phyloP scores from a whole-genome alignment of 2,329 filamentous ascomycete species.

The Pestalotiopsis sp. region DNA sequence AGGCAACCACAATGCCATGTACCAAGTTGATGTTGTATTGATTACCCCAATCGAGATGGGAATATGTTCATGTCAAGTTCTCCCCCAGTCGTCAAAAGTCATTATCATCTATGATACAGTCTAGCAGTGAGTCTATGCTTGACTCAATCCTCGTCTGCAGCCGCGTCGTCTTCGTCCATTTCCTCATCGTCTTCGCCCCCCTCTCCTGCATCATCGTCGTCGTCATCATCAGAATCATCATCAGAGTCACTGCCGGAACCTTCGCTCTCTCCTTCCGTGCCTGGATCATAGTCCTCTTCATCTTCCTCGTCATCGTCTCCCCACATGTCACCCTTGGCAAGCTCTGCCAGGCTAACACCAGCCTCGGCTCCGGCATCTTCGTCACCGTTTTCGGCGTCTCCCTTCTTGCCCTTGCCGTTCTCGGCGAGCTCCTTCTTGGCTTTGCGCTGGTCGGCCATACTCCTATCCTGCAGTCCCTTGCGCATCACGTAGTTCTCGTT shows the following conservation, averaged over 20 bases:
- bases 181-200: conserved; percentile 43
- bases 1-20: too few relatives aligned
- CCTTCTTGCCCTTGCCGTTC: conserved; percentile 53
- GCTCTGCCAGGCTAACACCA: conserved; percentile 45
- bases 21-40: too few relatives aligned
- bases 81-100: background rate
- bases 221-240: conserved; percentile 56
- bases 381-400: conserved; percentile 6
- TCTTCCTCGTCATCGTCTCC: conserved; percentile 64
- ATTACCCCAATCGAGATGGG: too few relatives aligned
- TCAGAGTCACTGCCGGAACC: conserved; percentile 55
- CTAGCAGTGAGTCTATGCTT: background rate
- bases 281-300: conserved; percentile 69
- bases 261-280: conserved; percentile 61
- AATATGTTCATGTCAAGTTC: background rate
- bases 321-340: conserved; percentile 53
- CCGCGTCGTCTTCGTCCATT: conserved; percentile 37
- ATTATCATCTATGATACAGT: background rate
- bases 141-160: conserved; percentile 11
- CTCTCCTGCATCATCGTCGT: conserved; percentile 44
- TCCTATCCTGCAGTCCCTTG: conserved; percentile 66
- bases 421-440: conserved; percentile 66
- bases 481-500: conserved; percentile 63
- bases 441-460: conserved; percentile 69
- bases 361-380: conserved; percentile 40